phyloP scores from a whole-genome alignment of 2,329 filamentous ascomycete species.

The Aureobasidium mangrovei region DNA sequence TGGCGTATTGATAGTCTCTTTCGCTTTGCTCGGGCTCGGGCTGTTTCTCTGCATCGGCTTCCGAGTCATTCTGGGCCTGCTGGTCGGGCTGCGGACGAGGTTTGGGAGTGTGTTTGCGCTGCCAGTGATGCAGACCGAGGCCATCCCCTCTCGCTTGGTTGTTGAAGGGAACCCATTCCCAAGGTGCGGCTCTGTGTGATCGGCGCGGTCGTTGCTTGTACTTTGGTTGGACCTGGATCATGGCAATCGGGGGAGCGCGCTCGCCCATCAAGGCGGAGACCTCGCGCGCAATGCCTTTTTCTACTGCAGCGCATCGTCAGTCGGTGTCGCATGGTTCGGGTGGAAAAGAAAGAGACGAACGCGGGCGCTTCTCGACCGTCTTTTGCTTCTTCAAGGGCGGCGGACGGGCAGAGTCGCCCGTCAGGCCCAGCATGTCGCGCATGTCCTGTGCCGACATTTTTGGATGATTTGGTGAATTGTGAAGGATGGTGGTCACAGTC shows the following conservation, averaged over 20 bases:
- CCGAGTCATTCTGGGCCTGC: conserved; percentile 19
- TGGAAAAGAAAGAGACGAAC: conserved; percentile 28
- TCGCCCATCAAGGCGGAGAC: conserved; percentile 44
- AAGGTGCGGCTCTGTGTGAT: conserved; percentile 32
- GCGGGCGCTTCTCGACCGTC: conserved; percentile 48
- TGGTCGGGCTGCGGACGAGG: conserved; percentile 18
- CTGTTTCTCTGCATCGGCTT: conserved; percentile 20
- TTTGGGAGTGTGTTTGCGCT: conserved; percentile 45
- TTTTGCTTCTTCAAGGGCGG: conserved; percentile 67
- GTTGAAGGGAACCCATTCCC: conserved; percentile 56
- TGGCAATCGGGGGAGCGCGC: conserved; percentile 41
- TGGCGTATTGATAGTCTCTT: conserved; percentile 58
- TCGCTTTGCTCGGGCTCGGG: conserved; percentile 34
- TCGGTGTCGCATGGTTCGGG: background rate
- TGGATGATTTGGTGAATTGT: conserved; percentile 1
- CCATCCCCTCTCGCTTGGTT: conserved; percentile 69
- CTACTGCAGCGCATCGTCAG: conserved; percentile 14
- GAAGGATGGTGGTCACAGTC: background rate
- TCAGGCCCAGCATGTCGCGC: conserved; percentile 79
- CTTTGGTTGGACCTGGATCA: conserved; percentile 41
- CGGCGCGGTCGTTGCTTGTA: conserved; percentile 44
- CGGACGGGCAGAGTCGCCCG: conserved; percentile 46
- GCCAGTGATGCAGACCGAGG: conserved; percentile 73
- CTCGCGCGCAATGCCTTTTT: conserved; percentile 42
- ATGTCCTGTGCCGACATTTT: conserved; percentile 48